These are phyloP conservation scores for Penicillium salamii DNA, from an alignment of 495 filamentous ascomycete genomes.

Conservation along the genomic window DNA sequence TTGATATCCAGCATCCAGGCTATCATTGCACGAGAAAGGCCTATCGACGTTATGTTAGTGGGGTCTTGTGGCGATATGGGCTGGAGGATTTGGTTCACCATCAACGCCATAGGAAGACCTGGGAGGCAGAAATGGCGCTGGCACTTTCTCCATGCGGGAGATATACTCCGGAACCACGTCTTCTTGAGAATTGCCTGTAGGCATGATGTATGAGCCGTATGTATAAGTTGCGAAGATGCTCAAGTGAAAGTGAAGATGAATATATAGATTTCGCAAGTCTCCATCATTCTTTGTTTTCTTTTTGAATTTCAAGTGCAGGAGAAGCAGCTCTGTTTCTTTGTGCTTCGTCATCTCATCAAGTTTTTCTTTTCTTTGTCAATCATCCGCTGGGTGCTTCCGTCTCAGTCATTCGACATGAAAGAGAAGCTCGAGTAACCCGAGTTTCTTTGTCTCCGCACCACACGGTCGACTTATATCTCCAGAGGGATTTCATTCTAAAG, in stretches of 20 bases:
- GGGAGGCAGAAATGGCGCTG: background rate
- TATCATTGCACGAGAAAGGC: conserved; percentile 3
- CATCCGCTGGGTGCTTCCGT: background rate
- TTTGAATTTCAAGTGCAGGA: background rate
- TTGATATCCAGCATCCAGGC: conserved; percentile 6
- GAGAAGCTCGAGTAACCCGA: too few relatives aligned
- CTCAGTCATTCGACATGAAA: too few relatives aligned
- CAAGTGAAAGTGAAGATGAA: too few relatives aligned
- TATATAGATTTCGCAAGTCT: too few relatives aligned
- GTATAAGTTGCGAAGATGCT: too few relatives aligned
- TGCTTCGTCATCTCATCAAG: background rate
- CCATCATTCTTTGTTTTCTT: too few relatives aligned
- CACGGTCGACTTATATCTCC: too few relatives aligned
- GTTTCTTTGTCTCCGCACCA: too few relatives aligned
- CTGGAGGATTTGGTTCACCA: background rate
- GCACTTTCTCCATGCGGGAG: conserved; percentile 1
- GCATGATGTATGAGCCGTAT: too few relatives aligned
- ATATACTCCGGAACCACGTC: background rate
- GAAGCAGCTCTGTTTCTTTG: background rate
- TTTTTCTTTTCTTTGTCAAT: background rate
- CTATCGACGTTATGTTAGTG: background rate
- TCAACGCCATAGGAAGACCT: background rate
- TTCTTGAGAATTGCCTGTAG: background rate
- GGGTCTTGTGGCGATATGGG: background rate
- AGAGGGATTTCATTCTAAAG: too few relatives aligned